Evolutionary conservation across 805 yeast genomes (phyloP), one percentile per base, ranked within the genome.

Genomic region (Schwanniomyces pseudopolymorphus): DNA sequence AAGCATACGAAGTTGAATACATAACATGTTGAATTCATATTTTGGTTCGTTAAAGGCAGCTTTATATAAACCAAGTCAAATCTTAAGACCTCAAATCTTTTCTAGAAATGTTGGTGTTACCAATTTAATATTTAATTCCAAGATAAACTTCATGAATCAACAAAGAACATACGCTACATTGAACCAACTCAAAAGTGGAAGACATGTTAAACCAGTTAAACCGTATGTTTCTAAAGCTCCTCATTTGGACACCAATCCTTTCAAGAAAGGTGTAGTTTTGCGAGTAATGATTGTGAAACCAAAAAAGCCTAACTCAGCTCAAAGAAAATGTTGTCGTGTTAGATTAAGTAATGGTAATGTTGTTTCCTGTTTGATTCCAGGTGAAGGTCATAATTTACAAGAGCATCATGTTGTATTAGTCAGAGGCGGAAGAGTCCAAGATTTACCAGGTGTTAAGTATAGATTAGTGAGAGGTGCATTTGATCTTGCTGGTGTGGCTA

Each of bases 391-490:
- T 69, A 94, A 94, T 62, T 85, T 96, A 19, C 98, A 94, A 73
- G 99, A 94, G 67, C 99, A 94, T 71, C 88, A 95, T 60, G 95
- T 94, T 43, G 98, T 94, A 0, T 80, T 83, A 44, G 96, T 94
- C 3, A 83, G 99, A 69, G 99, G 99, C n/a, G 99, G 99, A 13
- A 84, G 97, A 78, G 89, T 89, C 44, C 97, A 91, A 64, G 99
- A 94, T 83, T 75, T 92, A 58, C 99, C 99, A 21, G 99, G 99
- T 79, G 97, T 94, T 41, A 91, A 89, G 65, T 94, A 94, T 68
- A 94, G 88, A 69, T 76, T 89, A 56, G 87, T 94, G 17, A 83
- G 99, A 74, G 99, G 99, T 42, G 88, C 90, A 7, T 81, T 84
- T 63, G 99, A 92, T 74, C 76, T 94, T 61, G 86, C 90, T 41